Base-by-base conservation (phyloP, 306 rosid species). In the Fragaria nilgerrensis region DNA sequence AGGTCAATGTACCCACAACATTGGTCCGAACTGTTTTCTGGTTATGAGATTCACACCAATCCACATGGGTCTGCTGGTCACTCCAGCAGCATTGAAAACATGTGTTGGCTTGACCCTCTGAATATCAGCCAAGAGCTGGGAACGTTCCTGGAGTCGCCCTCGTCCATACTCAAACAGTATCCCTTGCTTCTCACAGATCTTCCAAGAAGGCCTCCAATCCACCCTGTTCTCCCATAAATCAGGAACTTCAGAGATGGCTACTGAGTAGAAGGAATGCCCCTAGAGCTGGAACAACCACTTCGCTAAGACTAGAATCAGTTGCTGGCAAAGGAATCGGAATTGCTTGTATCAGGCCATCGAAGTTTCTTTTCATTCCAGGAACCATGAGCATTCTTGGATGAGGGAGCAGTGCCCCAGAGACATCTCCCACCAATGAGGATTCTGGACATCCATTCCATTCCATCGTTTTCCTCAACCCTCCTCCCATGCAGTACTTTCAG, bases 391-490 rank as follows among this genome's bases (percentile, higher is more conserved):
- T 86, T 68, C 83, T 86, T 41, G 92, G 92, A 77, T 88, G 92
- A 71, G 92, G 90, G 63, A 86, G 82, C 58, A 88, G 79, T 39
- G 90, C 92, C 9, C 88, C 90, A 27, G 92, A 84, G 32, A 88
- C 87, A 82, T 88, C 90, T n/a, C 92, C 90, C 87, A 88, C 90
- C 90, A 88, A 70, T 77, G 79, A 64, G 86, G 88, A 34, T 88
- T 88, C 65, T 82, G 67, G 45, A 78, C n/a, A n/a, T n/a, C n/a
- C 83, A 41, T 88, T 82, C 92, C 90, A 88, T 19, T 86, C 87
- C 83, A 78, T 88, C 0, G 92, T 88, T 77, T 76, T 88, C 73
- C 44, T 81, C 29, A 88, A 41, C 89, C 91, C 25, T 88, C 89
- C 71, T 80, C 86, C 92, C 92, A 88, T 9, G 77, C 22, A 34